Evolutionary conservation across 495 filamentous ascomycete species (phyloP).

Genomic region (Geopyxis carbonaria): DNA sequence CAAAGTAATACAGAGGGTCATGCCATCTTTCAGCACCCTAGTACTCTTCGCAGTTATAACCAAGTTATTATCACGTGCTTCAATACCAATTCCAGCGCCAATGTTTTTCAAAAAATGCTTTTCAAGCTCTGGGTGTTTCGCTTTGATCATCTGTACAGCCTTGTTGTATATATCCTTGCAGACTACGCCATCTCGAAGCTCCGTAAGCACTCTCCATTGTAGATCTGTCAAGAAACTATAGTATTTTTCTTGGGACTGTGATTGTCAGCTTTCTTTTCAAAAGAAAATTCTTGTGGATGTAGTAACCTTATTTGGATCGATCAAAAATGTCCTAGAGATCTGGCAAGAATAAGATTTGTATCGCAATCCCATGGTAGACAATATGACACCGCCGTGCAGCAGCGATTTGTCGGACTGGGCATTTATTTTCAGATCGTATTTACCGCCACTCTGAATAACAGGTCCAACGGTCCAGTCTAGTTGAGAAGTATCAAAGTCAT

Average conservation of each 20-base stretch:
- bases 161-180: conserved; percentile 88
- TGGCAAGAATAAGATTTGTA: conserved; percentile 89
- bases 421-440: conserved; percentile 72
- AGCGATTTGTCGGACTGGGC: conserved; percentile 60
- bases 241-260: conserved; percentile 59
- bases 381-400: conserved; percentile 83
- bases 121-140: conserved; percentile 86
- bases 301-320: conserved; percentile 68
- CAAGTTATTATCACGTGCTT: conserved; percentile 66
- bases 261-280: too few species aligned
- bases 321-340: conserved; percentile 82
- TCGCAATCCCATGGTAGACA: conserved; percentile 74
- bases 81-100: conserved; percentile 80
- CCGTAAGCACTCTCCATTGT: conserved; percentile 72
- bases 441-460: conserved; percentile 86
- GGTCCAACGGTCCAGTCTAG: conserved; percentile 88
- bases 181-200: conserved; percentile 69
- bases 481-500: conserved; percentile 75
- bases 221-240: conserved; percentile 83
- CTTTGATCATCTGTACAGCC: conserved; percentile 54
- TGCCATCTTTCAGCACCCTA: conserved; percentile 74
- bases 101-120: conserved; percentile 82
- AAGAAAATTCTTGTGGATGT: neutral
- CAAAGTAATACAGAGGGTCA: conserved; percentile 80
- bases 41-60: conserved; percentile 70